Conservation (phyloP, 441 rosid genomes). For the Adansonia madagascariensis region DNA sequence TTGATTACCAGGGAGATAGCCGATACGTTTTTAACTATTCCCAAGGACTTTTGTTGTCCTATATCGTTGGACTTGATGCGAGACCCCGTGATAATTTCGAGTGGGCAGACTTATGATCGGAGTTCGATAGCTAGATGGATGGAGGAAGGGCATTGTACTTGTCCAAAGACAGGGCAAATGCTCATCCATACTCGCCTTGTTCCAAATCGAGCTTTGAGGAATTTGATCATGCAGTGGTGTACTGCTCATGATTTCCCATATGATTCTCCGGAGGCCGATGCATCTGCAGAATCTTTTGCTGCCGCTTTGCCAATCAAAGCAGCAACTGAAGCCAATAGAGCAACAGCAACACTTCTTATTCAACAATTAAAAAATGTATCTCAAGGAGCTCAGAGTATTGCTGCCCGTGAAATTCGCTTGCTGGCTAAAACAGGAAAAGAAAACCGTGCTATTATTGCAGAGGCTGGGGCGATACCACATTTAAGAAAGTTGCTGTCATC, state of each 20-base stretch:
- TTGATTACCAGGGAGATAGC: slow-evolving; percentile 71
- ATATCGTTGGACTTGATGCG: slow-evolving; percentile 83
- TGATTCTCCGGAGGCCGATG: slow-evolving; percentile 57
- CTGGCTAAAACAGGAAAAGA: slow-evolving; percentile 84
- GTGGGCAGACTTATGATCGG: slow-evolving; percentile 89
- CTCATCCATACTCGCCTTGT: slow-evolving; percentile 33
- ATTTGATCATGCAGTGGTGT: slow-evolving; percentile 43
- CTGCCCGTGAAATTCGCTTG: slow-evolving; percentile 78
- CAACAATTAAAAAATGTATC: slow-evolving; percentile 63
- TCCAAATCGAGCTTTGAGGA: no score
- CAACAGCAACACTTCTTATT: slow-evolving; percentile 69
- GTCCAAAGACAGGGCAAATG: slow-evolving; percentile 87
- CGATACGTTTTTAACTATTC: slow-evolving; percentile 60
- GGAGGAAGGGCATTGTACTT: slow-evolving; percentile 80
- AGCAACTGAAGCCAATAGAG: slow-evolving; percentile 75
- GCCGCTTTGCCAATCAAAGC: slow-evolving; percentile 67
- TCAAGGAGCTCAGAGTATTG: slow-evolving; percentile 57
- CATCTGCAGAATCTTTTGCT: slow-evolving; percentile 55
- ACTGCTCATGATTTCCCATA: slow-evolving; percentile 64
- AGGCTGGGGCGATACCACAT: slow-evolving; percentile 90
- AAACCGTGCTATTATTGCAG: slow-evolving; percentile 80
- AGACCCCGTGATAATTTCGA: slow-evolving; percentile 84
- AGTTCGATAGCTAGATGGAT: slow-evolving; percentile 83
- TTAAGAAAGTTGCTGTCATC: slow-evolving; percentile 60
- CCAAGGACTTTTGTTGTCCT: slow-evolving; percentile 83